These are phyloP conservation scores for Gossypium rotundifolium DNA, from an alignment of 345 rosid species.

Conservation along the genomic window DNA sequence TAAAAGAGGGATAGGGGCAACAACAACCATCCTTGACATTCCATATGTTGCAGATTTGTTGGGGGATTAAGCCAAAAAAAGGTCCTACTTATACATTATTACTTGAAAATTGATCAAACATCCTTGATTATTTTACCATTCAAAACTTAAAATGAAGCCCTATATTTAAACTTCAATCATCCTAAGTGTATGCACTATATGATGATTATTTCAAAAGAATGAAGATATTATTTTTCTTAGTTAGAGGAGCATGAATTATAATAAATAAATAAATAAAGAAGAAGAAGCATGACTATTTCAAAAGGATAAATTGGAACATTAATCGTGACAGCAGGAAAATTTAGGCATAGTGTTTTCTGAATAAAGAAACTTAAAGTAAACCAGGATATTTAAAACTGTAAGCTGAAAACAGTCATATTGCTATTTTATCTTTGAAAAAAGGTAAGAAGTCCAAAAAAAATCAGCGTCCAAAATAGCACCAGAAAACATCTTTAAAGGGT, in stretches of 20 bases:
- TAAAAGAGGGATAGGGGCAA: not conserved
- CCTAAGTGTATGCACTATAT: not conserved
- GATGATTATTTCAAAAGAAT: not conserved
- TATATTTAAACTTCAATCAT: not conserved
- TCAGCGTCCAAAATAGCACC: not conserved
- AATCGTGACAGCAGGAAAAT: not conserved
- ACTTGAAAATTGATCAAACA: not conserved
- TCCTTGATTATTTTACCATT: not conserved
- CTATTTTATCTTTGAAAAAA: not conserved
- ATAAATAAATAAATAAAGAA: too few species aligned
- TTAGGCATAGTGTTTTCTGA: not conserved
- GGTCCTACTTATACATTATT: not conserved
- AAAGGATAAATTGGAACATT: not conserved
- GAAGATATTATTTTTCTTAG: not conserved
- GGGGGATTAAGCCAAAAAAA: not conserved
- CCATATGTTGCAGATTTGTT: conserved; percentile 4
- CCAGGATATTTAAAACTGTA: not conserved
- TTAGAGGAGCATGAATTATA: not conserved
- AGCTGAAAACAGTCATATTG: not conserved
- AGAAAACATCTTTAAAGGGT: not conserved
- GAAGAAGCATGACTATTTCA: not conserved
- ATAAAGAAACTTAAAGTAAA: not conserved
- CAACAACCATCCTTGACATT: not conserved
- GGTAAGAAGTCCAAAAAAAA: not conserved
- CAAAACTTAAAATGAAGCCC: not conserved